Conservation (phyloP, 805 yeast genomes). For the Cyberlindnera meyerae region DNA sequence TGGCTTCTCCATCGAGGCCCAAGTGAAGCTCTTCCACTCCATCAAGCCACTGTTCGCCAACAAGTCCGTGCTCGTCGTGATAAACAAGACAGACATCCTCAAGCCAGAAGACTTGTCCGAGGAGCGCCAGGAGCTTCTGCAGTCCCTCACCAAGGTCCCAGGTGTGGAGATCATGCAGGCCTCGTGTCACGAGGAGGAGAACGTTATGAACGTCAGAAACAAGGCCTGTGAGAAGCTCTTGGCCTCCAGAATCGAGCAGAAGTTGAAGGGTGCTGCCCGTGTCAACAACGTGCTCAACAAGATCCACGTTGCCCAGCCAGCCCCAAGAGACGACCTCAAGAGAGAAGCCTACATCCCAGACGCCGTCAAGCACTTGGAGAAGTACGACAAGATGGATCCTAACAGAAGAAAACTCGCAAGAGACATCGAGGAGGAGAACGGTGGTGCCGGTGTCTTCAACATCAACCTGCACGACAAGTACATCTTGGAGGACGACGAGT, state of each 20-base stretch:
- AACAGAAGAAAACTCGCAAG: conserved; percentile 75
- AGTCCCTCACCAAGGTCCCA: conserved; percentile 57
- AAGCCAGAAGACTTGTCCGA: conserved; percentile 76
- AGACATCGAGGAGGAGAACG: conserved; percentile 90
- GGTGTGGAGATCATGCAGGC: conserved; percentile 91
- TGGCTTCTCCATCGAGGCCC: conserved; percentile 96
- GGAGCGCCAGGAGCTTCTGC: conserved; percentile 66
- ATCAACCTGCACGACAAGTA: conserved; percentile 90
- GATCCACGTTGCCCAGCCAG: conserved; percentile 91
- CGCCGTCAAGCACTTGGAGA: conserved; percentile 50
- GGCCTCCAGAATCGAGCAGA: conserved; percentile 94
- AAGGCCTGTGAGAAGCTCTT: conserved; percentile 95
- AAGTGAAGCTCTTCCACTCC: conserved; percentile 93
- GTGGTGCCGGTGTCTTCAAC: conserved; percentile 98
- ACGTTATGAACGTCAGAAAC: conserved; percentile 93
- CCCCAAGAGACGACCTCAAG: conserved; percentile 77
- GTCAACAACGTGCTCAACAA: conserved; percentile 86
- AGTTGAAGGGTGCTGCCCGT: conserved; percentile 88
- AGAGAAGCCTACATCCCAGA: conserved; percentile 85
- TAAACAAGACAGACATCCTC: conserved; percentile 92
- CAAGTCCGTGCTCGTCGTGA: conserved; percentile 91
- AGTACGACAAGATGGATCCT: conserved; percentile 78
- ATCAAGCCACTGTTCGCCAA: conserved; percentile 97
- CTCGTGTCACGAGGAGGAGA: conserved; percentile 91
- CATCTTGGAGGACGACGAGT: conserved; percentile 88